These are phyloP conservation scores for Rhizophlyctis rosea DNA, from an alignment of 192 early-diverging fungal genomes.

Conservation along the genomic window DNA sequence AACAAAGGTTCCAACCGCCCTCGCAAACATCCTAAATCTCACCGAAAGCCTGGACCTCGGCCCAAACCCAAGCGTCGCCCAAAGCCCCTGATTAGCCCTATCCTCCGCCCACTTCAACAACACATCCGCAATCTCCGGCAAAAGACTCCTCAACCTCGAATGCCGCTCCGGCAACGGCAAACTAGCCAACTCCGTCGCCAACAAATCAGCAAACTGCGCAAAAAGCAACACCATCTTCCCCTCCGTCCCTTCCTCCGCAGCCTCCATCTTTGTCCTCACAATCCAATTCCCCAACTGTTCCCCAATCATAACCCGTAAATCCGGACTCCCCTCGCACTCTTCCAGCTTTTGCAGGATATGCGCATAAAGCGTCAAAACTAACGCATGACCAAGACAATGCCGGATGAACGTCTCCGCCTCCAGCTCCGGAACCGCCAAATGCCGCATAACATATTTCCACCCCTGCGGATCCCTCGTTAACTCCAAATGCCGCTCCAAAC, in stretches of 20 bases:
- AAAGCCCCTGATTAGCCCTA: slow-evolving; percentile 29
- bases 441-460: no score
- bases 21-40: no score
- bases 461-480: no score
- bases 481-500: no score
- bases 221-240: slow-evolving; percentile 33
- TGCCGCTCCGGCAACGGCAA: slow-evolving; percentile 18
- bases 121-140: slow-evolving; percentile 24
- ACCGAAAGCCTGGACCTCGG: slow-evolving; percentile 16
- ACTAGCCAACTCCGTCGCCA: slow-evolving; percentile 9
- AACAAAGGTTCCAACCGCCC: no score
- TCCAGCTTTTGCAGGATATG: slow-evolving; percentile 25
- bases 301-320: slow-evolving; percentile 30
- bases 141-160: slow-evolving; percentile 17
- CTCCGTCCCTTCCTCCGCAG: slow-evolving; percentile 15
- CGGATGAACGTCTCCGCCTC: slow-evolving; percentile 30
- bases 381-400: slow-evolving; percentile 35
- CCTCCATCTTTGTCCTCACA: slow-evolving; percentile 25
- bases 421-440: no score
- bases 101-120: slow-evolving; percentile 31
- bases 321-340: slow-evolving; percentile 7
- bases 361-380: slow-evolving; percentile 34
- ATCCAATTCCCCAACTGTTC: slow-evolving; percentile 41
- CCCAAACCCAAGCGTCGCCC: slow-evolving; percentile 34
- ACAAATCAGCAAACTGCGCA: slow-evolving; percentile 22